Evolutionary conservation across 1,284 basidiomycete species (phyloP), one percentile per base, ranked within the genome.

Genomic region (Fereydounia khargensis): DNA sequence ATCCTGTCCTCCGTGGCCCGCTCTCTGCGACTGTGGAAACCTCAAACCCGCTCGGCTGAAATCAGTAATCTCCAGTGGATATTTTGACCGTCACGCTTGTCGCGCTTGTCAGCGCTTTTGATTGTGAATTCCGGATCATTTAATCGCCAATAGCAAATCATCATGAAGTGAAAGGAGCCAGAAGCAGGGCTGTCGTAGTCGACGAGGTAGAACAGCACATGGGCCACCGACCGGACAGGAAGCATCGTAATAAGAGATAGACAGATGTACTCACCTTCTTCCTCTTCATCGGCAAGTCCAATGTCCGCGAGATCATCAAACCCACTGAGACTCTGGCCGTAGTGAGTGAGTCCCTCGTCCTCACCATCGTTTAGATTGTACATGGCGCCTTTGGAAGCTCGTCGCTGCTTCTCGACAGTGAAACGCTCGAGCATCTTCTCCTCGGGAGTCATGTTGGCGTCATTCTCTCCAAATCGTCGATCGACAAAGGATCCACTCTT

Each of bases 371-470:
- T 90, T 25, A 98, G 80, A 73, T 94, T 94, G 82, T 95, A 97
- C 7, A 84, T 80, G n/a, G 81, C 81, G 36, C 86, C 85, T 76
- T 87, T 90, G 34, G 87, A 86, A 48, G 65, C 44, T 21, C 65
- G 46, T 10, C 57, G 43, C 39, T 73, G 65, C 35, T 69, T 61
- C 76, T 97, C 94, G 52, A 83, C 83, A 5, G 91, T 97, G 76
- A 96, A 98, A 27, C 95, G 86, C 78, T 96, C 91, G 21, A 98
- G 82, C 86, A 97, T 97, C 60, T 91, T 88, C 68, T 98, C 94
- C 76, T 99, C 95, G 14, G 91, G 81, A 9, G 87, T 86, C 82
- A 98, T 85, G 9, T 84, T 83, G 2, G 91, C 85, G 66, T 98
- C 86, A 67, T 88, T 86, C 82, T 98, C 95, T 78, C 95, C 95